Evolutionary conservation across 441 rosid species (phyloP).

Genomic region (Populus tomentosa): DNA sequence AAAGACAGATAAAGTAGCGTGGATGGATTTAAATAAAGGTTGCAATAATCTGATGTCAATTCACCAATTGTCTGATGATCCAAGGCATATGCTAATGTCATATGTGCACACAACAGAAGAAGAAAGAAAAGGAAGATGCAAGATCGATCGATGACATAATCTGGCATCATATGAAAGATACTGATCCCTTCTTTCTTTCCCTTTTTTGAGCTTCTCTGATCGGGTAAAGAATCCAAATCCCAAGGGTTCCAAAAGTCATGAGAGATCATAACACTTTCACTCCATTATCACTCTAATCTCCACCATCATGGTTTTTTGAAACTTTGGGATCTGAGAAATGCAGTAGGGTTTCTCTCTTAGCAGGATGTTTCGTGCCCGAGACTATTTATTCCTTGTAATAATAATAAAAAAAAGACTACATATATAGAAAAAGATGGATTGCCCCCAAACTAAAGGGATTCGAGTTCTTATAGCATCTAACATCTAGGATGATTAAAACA

Average conservation of each 20-base stretch:
- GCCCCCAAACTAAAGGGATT: neutral
- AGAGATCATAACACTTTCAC: neutral
- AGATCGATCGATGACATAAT: neutral
- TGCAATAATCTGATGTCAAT: neutral
- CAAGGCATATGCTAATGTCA: neutral
- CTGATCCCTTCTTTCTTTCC: neutral
- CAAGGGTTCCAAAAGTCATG: slow-evolving; percentile 7
- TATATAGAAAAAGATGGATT: neutral
- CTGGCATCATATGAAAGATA: slow-evolving; percentile 9
- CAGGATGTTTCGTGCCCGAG: too few relatives aligned
- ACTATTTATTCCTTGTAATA: too few relatives aligned
- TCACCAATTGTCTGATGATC: neutral
- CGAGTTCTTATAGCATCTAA: neutral
- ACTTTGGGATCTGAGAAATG: neutral
- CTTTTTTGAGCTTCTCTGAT: slow-evolving; percentile 2
- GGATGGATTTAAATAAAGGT: slow-evolving; percentile 12
- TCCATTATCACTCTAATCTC: neutral
- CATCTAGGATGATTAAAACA: too few relatives aligned
- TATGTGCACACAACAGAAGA: neutral
- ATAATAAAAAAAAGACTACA: neutral
- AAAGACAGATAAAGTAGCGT: slow-evolving; percentile 4
- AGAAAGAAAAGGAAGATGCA: neutral
- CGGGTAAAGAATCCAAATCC: slow-evolving; percentile 24
- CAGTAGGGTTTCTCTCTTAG: too few relatives aligned
- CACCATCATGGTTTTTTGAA: neutral